These are phyloP conservation scores for Colletotrichum tabaci DNA, from an alignment of 2,329 filamentous ascomycete species.

Conservation along the genomic window DNA sequence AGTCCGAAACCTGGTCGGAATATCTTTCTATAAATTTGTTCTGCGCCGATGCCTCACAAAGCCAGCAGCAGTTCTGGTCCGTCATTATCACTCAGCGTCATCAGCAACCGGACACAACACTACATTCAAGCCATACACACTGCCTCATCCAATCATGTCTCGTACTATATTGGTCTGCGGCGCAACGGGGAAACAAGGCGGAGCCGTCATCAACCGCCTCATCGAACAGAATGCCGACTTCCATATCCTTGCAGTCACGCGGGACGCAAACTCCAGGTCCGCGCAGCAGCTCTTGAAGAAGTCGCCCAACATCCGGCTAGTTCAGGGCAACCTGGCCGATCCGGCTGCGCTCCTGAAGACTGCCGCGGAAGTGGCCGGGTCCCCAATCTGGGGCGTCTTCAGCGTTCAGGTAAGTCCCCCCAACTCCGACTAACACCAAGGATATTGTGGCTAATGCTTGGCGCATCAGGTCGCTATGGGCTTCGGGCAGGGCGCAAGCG, in stretches of 20 bases:
- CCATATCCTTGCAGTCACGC: slow-evolving; percentile 73
- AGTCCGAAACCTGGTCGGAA: not conserved
- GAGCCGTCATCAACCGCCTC: slow-evolving; percentile 52
- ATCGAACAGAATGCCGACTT: slow-evolving; percentile 53
- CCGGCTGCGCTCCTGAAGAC: slow-evolving; percentile 64
- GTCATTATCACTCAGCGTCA: not conserved
- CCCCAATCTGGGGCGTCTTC: slow-evolving; percentile 71
- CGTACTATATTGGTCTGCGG: slow-evolving; percentile 52
- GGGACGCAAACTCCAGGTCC: slow-evolving; percentile 65
- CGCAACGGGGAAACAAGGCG: slow-evolving; percentile 57
- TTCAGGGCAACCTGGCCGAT: slow-evolving; percentile 72
- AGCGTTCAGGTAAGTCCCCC: slow-evolving; percentile 66
- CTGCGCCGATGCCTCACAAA: too few relatives aligned
- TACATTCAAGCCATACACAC: not conserved
- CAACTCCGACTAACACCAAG: too few relatives aligned
- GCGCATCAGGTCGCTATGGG: slow-evolving; percentile 41
- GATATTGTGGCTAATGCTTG: not conserved
- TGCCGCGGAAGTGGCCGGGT: slow-evolving; percentile 47
- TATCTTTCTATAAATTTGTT: not conserved
- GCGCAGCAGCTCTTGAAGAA: slow-evolving; percentile 63
- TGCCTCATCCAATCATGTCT: slow-evolving; percentile 41
- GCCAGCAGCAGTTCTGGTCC: not conserved
- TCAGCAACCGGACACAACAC: not conserved
- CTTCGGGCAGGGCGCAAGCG: slow-evolving; percentile 53
- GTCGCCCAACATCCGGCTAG: slow-evolving; percentile 65